A percentile compares a stretch with the other conserved stretches of the same genome.
Evolutionary conservation across 805 yeast species (phyloP).

Genomic region (Vanderwaltozyma polyspora): DNA sequence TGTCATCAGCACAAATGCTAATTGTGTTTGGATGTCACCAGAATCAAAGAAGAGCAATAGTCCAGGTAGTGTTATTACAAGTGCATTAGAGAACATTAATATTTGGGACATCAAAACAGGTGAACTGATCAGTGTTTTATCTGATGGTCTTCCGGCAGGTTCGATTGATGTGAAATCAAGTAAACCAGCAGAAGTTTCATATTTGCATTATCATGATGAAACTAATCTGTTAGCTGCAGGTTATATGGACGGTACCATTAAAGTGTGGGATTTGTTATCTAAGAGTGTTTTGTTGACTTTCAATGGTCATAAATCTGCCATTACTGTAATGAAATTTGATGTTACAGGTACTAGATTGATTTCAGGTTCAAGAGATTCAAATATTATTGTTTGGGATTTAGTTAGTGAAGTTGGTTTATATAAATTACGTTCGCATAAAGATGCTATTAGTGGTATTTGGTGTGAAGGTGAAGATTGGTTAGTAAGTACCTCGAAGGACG

Average conservation of each 20-base stretch:
- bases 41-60: constrained; percentile 32
- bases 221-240: constrained; percentile 80
- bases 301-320: constrained; percentile 80
- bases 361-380: constrained; percentile 80
- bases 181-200: constrained; percentile 51
- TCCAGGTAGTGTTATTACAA: constrained; percentile 60
- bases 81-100: constrained; percentile 76
- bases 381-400: constrained; percentile 86
- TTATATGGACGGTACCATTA: constrained; percentile 76
- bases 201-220: constrained; percentile 45
- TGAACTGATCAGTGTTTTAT: constrained; percentile 41
- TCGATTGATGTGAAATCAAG: constrained; percentile 54
- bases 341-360: constrained; percentile 70
- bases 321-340: constrained; percentile 65
- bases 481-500: constrained; percentile 76
- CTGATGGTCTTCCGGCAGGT: constrained; percentile 63
- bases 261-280: constrained; percentile 83
- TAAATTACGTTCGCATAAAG: constrained; percentile 81
- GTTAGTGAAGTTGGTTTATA: constrained; percentile 84
- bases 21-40: constrained; percentile 58
- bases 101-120: constrained; percentile 93
- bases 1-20: constrained; percentile 67
- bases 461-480: constrained; percentile 61
- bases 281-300: constrained; percentile 68
- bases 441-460: constrained; percentile 68